These are phyloP conservation scores for Schizophyllum amplum DNA, from an alignment of 1,284 basidiomycete species.

Conservation along the genomic window DNA sequence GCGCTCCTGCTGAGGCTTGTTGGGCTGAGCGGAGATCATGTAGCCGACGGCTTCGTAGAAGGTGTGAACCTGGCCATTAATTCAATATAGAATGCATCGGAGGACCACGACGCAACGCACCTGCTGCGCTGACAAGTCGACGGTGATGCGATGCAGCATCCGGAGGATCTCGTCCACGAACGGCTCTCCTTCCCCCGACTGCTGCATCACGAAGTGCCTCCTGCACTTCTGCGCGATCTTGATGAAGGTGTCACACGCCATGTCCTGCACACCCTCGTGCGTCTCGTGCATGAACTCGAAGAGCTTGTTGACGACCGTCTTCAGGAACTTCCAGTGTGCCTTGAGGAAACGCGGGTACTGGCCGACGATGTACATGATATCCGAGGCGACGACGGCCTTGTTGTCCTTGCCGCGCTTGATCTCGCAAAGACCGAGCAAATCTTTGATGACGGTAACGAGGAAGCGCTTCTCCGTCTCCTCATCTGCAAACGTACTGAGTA, in stretches of 20 bases:
- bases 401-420: slow-evolving; percentile 99
- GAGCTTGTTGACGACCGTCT: slow-evolving; percentile 99
- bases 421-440: slow-evolving; percentile 92
- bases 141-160: slow-evolving; percentile 88
- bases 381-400: slow-evolving; percentile 98
- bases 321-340: slow-evolving; percentile 99
- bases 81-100: slow-evolving; percentile 2
- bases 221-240: slow-evolving; percentile 99
- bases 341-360: slow-evolving; percentile 99
- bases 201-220: slow-evolving; percentile 98
- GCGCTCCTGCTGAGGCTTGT: slow-evolving; percentile 94
- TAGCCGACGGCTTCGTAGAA: slow-evolving; percentile 99
- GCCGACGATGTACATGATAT: slow-evolving; percentile 99
- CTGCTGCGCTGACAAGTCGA: slow-evolving; percentile 93
- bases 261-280: slow-evolving; percentile 99
- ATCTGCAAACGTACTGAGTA: slow-evolving; percentile 38
- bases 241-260: slow-evolving; percentile 99
- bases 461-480: slow-evolving; percentile 99
- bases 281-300: slow-evolving; percentile 99
- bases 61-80: slow-evolving; percentile 67
- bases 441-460: slow-evolving; percentile 98
- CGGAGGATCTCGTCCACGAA: slow-evolving; percentile 98
- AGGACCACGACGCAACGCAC: slow-evolving; percentile 27
- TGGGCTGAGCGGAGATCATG: slow-evolving; percentile 99
- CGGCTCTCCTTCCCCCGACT: slow-evolving; percentile 94